Evolutionary conservation across 768 basidiomycete species (phyloP).

Genomic region (Baorangia bicolor): DNA sequence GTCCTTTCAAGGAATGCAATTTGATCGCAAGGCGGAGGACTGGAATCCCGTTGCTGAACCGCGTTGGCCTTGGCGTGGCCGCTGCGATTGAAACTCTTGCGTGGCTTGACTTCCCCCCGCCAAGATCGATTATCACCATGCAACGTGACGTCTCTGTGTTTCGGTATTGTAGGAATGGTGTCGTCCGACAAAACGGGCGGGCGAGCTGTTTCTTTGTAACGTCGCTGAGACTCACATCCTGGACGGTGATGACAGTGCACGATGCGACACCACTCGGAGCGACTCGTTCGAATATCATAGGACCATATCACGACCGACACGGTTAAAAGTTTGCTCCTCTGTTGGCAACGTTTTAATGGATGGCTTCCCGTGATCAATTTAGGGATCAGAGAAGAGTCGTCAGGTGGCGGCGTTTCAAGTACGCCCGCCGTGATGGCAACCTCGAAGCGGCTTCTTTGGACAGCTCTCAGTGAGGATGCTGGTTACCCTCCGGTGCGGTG

Average conservation of each 20-base stretch:
- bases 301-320: too few species aligned
- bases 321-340: not conserved
- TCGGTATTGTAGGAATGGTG: not conserved
- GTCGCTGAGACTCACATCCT: not conserved
- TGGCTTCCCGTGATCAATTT: too few species aligned
- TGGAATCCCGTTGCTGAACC: not conserved
- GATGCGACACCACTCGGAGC: too few species aligned
- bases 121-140: not conserved
- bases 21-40: not conserved
- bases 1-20: not conserved
- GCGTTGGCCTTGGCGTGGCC: too few species aligned
- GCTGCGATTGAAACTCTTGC: not conserved
- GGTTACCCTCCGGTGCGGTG: not conserved
- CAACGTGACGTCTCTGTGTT: not conserved
- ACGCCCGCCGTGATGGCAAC: slow-evolving; percentile 1
- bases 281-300: too few species aligned
- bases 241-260: too few species aligned
- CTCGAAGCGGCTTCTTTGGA: not conserved
- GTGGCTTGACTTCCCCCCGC: not conserved
- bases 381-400: too few species aligned
- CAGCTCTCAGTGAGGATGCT: not conserved
- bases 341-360: not conserved
- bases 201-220: too few species aligned
- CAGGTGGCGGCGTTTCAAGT: too few species aligned
- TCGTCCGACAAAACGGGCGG: not conserved